Conservation (phyloP, 2,329 filamentous ascomycete genomes). For the Aspergillus quadrilineatus region DNA sequence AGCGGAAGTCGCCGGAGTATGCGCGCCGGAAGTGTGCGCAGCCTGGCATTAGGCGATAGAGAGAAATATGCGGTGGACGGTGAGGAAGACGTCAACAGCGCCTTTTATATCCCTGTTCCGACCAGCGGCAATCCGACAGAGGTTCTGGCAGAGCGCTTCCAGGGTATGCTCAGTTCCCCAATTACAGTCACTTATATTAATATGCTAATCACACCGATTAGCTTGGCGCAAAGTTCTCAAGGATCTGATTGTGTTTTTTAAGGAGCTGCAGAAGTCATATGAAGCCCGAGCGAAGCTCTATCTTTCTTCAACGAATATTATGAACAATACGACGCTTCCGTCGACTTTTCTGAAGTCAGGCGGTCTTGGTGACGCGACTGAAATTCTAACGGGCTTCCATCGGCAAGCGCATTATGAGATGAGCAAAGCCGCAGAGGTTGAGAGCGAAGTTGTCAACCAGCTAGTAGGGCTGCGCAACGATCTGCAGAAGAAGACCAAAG, state of each 20-base stretch:
- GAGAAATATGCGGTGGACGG: conserved; percentile 47
- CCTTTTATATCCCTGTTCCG: conserved; percentile 85
- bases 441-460: conserved; percentile 85
- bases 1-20: conserved; percentile 78
- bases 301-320: conserved; percentile 76
- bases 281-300: conserved; percentile 80
- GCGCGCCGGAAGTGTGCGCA: conserved; percentile 82
- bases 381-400: conserved; percentile 79
- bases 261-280: conserved; percentile 86
- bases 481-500: conserved; percentile 93
- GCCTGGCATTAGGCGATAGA: conserved; percentile 69
- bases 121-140: conserved; percentile 87
- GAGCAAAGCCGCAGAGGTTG: conserved; percentile 85
- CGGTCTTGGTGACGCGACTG: conserved; percentile 83
- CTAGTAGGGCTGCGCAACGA: conserved; percentile 83
- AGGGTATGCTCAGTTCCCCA: conserved; percentile 59
- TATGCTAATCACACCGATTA: conserved; percentile 37
- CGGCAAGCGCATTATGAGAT: conserved; percentile 75
- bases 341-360: conserved; percentile 73
- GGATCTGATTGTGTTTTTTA: conserved; percentile 89
- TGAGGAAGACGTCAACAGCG: conserved; percentile 70
- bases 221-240: conserved; percentile 95
- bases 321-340: conserved; percentile 76
- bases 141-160: conserved; percentile 79
- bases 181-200: neutral